Conservation (phyloP, 345 rosid genomes). For the Microcos paniculata region DNA sequence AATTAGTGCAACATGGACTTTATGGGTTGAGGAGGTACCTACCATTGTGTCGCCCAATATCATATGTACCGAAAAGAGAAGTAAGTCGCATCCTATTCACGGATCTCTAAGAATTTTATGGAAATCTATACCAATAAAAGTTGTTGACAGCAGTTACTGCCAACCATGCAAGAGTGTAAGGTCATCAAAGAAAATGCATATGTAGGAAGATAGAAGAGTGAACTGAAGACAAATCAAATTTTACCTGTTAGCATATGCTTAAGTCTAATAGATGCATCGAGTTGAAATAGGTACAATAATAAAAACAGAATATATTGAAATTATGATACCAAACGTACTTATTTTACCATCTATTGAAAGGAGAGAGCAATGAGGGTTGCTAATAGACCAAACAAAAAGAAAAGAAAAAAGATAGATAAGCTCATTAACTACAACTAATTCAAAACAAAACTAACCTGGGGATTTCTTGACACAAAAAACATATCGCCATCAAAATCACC, state of each 20-base stretch:
- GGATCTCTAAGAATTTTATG: neutral
- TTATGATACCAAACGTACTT: neutral
- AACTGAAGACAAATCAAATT: neutral
- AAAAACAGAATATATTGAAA: neutral
- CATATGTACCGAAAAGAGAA: too few relatives aligned
- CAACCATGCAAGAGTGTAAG: neutral
- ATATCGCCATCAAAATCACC: conserved; percentile 82
- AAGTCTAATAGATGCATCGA: neutral
- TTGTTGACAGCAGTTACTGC: neutral
- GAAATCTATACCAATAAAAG: neutral
- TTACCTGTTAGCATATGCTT: neutral
- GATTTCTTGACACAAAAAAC: conserved; percentile 73
- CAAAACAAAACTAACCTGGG: conserved; percentile 47
- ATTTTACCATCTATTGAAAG: neutral
- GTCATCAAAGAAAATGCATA: neutral
- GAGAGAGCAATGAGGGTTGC: neutral
- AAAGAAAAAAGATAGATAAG: neutral
- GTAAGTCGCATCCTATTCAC: neutral
- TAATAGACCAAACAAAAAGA: neutral
- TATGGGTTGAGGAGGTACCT: too few relatives aligned
- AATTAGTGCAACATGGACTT: too few relatives aligned
- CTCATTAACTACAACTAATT: neutral
- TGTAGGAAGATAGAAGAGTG: neutral
- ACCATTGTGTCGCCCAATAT: too few relatives aligned
- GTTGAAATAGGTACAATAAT: neutral